phyloP scores from a whole-genome alignment of 805 yeast genomes.

The Tetrapisispora fleetii region DNA sequence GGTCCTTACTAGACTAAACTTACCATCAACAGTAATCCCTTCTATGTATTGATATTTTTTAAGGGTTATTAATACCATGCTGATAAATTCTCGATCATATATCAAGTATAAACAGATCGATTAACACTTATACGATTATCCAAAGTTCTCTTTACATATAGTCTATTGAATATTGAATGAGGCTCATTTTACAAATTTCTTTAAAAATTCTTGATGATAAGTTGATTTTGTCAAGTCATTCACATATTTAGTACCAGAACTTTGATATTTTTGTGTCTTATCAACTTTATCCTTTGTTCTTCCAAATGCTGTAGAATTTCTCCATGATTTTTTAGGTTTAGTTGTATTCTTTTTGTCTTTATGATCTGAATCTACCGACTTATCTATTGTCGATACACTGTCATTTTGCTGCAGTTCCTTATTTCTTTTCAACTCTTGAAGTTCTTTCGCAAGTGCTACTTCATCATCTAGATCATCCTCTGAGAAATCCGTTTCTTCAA shows the following conservation, averaged over 20 bases:
- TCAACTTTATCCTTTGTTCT: constrained; percentile 14
- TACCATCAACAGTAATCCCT: too few species aligned
- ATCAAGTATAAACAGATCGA: too few species aligned
- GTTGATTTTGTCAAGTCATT: constrained; percentile 33
- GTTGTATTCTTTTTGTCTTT: constrained; percentile 24
- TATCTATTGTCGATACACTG: constrained; percentile 37
- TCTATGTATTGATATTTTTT: too few species aligned
- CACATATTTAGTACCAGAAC: constrained; percentile 13
- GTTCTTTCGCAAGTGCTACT: constrained; percentile 33
- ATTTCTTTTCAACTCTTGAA: constrained; percentile 28
- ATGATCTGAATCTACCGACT: constrained; percentile 30
- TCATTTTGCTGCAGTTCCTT: constrained; percentile 30
- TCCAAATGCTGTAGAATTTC: constrained; percentile 14
- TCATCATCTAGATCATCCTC: constrained; percentile 13
- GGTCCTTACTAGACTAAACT: too few species aligned
- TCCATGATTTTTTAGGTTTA: background rate
- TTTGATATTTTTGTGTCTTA: constrained; percentile 17
- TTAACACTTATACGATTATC: too few species aligned
- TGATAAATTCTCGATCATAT: too few species aligned
- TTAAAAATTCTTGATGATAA: constrained; percentile 35
- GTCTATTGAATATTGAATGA: background rate
- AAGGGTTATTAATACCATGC: too few species aligned
- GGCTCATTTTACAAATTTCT: constrained; percentile 29
- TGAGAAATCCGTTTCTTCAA: constrained; percentile 5
- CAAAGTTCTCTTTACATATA: too few species aligned